Base-by-base conservation (phyloP, 306 rosid species). In the Quercus engelmannii region DNA sequence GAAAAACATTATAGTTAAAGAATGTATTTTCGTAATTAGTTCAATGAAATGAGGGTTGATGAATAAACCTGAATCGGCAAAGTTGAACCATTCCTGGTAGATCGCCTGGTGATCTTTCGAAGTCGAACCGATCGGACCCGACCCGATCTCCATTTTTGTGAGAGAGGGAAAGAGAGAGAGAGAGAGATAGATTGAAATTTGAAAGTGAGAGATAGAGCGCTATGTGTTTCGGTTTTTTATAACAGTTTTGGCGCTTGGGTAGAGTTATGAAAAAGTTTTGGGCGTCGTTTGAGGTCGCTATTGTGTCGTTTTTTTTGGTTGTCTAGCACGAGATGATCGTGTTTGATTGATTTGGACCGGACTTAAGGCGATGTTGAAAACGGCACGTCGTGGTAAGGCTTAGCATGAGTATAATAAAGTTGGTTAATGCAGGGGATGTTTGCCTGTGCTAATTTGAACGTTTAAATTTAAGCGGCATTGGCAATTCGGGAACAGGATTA, bases 61-160 rank as follows among this genome's bases (percentile, higher is more conserved):
- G 23, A 67, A 9, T 7, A 14, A 69, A 94, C 97, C 97, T 86
- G 97, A 92, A 87, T 94, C 97, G 20, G 94, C 97, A 10, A 86
- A 54, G 80, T 79, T 75, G 90, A 92, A 94, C 99, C 99, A 94
- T 54, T 92, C 89, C 75, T 89, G 89, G 77, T 87, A 94, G 73
- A 90, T 86, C 73, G 79, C 86, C 55, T 82, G 84, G 64, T 86
- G 86, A 74, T 94, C 96, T 77, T 90, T 89, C 1, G 94, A 76
- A 82, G 83, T 85, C 46, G 84, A 77, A 25, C 76, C 55, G 30
- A 79, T 57, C 82, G 79, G 64, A 77, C 83, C 81, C 59, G 77
- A 78, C 57, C 80, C 91, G 2, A 80, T 87, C 83, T 88, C 91
- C 97, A 92, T 94, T 38, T 78, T 81, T 55, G 55, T 52, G 26